phyloP scores from a whole-genome alignment of 352 stramenopile genomes.

The Phytophthora pistaciae region DNA sequence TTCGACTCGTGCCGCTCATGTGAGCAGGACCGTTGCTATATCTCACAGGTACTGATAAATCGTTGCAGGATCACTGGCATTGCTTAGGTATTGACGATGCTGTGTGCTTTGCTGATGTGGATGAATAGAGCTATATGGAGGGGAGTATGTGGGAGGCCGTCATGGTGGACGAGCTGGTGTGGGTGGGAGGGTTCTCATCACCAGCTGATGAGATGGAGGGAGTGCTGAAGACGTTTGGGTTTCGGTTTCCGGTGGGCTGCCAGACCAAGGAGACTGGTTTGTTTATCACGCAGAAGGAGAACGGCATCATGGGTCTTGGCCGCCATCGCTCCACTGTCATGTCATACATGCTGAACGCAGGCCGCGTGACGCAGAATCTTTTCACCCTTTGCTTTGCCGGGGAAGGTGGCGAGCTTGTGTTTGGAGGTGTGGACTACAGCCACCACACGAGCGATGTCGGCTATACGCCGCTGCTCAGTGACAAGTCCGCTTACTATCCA shows the following conservation, averaged over 20 bases:
- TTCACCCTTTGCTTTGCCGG: slow-evolving; percentile 88
- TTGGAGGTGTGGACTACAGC: slow-evolving; percentile 84
- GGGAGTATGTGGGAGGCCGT: slow-evolving; percentile 89
- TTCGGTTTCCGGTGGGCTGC: slow-evolving; percentile 82
- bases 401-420: slow-evolving; percentile 75
- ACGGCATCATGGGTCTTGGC: slow-evolving; percentile 92
- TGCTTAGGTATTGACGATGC: background rate
- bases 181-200: slow-evolving; percentile 73
- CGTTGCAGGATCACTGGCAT: background rate
- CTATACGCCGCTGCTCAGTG: slow-evolving; percentile 70
- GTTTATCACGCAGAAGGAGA: slow-evolving; percentile 89
- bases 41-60: slow-evolving; percentile 62
- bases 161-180: slow-evolving; percentile 83
- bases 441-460: slow-evolving; percentile 68
- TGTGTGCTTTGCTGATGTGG: background rate
- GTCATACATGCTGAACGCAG: slow-evolving; percentile 70
- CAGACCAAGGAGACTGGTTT: slow-evolving; percentile 86
- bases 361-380: slow-evolving; percentile 63
- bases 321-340: slow-evolving; percentile 73
- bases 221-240: slow-evolving; percentile 68
- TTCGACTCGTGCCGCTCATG: slow-evolving; percentile 66
- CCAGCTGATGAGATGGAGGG: slow-evolving; percentile 48
- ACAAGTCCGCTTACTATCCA: slow-evolving; percentile 72
- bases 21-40: slow-evolving; percentile 70
- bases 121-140: slow-evolving; percentile 81